Base-by-base conservation (phyloP, 768 basidiomycete species). In the Phanerochaete sordida region DNA sequence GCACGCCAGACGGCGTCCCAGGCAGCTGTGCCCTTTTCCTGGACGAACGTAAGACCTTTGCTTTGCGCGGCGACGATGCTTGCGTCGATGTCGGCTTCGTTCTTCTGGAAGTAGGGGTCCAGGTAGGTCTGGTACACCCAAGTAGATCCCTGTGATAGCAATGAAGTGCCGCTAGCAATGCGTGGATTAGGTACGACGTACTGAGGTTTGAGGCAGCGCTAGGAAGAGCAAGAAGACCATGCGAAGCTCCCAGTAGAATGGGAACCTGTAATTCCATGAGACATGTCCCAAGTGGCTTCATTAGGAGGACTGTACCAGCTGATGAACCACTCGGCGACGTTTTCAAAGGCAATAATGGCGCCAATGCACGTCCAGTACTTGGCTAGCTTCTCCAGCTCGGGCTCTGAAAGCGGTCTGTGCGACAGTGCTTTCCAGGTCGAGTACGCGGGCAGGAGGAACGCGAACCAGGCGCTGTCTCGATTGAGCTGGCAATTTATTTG, bases 181-280 rank as follows among this genome's bases (percentile, higher is more conserved):
- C 13, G 52, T 43, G 39, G 27, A 49, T 60, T 65, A 61, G 67
- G 37, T 31, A 43, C 11, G 31, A 50, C 55, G 48, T 26, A 84
- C 88, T 80, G 88, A 80, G 0, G 81, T 87, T 73, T 88, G 87
- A 7, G 88, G 87, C 19, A 90, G 79, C 9, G 87, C 73, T 46
- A 90, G 70, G 74, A 85, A 90, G 26, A 90, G 75, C 3, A 90
- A 69, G 68, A 89, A 84, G 3, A 84, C 24, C n/a, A 85, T 88
- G 65, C 88, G 84, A 55, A 82, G 47, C 66, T 90, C 89, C 84
- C 84, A 88, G 68, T 90, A 90, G 69, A 91, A 88, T 7, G 89
- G 88, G 44, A 90, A 66, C 88, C 88, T 88, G 51, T 16, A 21
- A 59, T 70, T 33, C 68, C 63, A 50, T 58, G 56, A 62, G 47